Conservation (phyloP, 208 protist genomes). For the Crithidia sp. region DNA sequence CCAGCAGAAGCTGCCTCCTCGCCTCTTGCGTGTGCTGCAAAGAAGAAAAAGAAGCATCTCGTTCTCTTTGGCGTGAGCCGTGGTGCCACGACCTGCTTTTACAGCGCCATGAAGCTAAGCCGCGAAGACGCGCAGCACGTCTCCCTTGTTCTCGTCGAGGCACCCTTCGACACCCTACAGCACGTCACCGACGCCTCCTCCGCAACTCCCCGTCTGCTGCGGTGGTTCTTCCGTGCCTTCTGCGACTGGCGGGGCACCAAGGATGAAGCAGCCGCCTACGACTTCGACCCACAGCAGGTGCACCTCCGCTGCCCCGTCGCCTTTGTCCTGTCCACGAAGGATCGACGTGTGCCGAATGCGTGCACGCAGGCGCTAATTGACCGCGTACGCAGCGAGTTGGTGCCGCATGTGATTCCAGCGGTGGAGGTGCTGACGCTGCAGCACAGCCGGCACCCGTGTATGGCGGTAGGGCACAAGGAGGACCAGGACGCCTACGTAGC, state of each 20-base stretch:
- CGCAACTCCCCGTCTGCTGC: conserved; percentile 53
- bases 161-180: conserved; percentile 83
- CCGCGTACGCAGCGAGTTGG: conserved; percentile 48
- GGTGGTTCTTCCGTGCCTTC: conserved; percentile 76
- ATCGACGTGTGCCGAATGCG: conserved; percentile 72
- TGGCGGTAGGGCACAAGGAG: conserved; percentile 73
- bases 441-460: conserved; percentile 78
- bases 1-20: neutral
- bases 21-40: neutral
- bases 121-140: conserved; percentile 66
- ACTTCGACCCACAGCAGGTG: conserved; percentile 57
- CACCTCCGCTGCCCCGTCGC: conserved; percentile 78
- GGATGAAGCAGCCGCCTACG: conserved; percentile 52
- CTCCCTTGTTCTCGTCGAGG: conserved; percentile 84
- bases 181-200: conserved; percentile 74
- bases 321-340: conserved; percentile 80
- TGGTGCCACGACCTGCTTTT: conserved; percentile 82
- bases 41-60: conserved; percentile 38
- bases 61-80: conserved; percentile 89
- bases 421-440: conserved; percentile 82
- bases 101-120: conserved; percentile 79
- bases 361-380: conserved; percentile 79
- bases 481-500: conserved; percentile 85
- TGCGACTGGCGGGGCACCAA: conserved; percentile 64
- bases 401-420: conserved; percentile 71